A percentile compares a stretch with the other conserved stretches of the same genome.
phyloP scores from a whole-genome alignment of 2,329 filamentous ascomycete species.

The Dactylellina sp. region DNA sequence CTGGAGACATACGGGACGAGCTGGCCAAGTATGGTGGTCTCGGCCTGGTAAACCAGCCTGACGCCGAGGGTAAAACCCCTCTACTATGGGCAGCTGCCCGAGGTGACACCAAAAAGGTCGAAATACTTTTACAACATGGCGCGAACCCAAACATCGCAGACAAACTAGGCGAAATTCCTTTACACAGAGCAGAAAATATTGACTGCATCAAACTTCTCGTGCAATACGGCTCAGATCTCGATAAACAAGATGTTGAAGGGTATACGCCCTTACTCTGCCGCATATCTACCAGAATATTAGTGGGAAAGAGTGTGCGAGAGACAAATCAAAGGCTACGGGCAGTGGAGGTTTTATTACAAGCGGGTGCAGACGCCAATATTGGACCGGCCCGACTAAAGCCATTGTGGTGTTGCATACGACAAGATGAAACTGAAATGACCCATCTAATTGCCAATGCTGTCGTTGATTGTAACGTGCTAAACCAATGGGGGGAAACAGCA shows the following conservation, averaged over 20 bases:
- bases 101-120: neutral
- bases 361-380: no score
- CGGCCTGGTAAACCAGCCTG: neutral
- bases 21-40: neutral
- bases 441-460: no score
- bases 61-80: neutral
- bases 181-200: neutral
- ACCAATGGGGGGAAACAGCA: no score
- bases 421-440: no score
- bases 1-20: neutral
- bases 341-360: no score
- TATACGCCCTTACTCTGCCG: no score
- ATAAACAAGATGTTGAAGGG: neutral
- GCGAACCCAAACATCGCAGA: neutral
- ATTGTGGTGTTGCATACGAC: no score
- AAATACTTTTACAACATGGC: slow-evolving; percentile 7
- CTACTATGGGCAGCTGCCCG: neutral
- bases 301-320: no score
- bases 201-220: neutral
- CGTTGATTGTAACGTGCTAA: no score
- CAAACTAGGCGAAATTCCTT: neutral
- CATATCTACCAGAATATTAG: no score
- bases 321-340: no score
- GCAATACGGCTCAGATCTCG: neutral
- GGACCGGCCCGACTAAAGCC: no score